Evolutionary conservation across 1,139 yeast genomes (phyloP), one percentile per base, ranked within the genome.

Genomic region (Blastobotrys elegans): DNA sequence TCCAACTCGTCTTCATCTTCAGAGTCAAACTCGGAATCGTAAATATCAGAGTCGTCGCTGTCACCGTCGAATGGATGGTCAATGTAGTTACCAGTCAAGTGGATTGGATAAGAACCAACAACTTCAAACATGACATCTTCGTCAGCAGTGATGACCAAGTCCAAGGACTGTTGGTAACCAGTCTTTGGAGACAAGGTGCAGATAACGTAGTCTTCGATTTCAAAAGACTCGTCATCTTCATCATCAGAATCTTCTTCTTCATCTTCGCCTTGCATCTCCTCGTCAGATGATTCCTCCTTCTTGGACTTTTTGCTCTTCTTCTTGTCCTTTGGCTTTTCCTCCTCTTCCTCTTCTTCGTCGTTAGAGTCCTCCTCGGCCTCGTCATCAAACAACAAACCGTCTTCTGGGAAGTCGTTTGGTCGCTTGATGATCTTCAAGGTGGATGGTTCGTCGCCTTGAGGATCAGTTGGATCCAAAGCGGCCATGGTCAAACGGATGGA

Each of bases 81-180:
- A 64, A 92, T 84, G 72, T 84, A 88, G 82, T 92, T 90, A 75
- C 99, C 99, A 60, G 88, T 77, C 63, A 92, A 75, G 69, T 90
- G 95, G 58, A 92, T 76, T 59, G 96, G 85, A 74, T 88, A 89
- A 33, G 97, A 89, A 60, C 98, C 98, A 56, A 96, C 84, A 52
- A 87, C 97, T 62, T 88, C 94, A 65, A 92, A 92, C 74, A 77
- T 82, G 53, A 92, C 90, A 65, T 89, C 96, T 73, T 92, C 98
- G 64, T 84, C 94, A 61, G 97, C 96, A 52, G 84, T 77, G 65
- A 94, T 84, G 64, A 95, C 88, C 59, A 92, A 72, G 65, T 92
- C 97, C 53, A 92, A 69, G 53, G 94, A 74, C 75, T 90, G 97
- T 75, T 92, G 99, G 77, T 70, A 90, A 44, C 67, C 61, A 49